Evolutionary conservation across 306 rosid genomes (phyloP).

Genomic region (Vachellia pachyceras): DNA sequence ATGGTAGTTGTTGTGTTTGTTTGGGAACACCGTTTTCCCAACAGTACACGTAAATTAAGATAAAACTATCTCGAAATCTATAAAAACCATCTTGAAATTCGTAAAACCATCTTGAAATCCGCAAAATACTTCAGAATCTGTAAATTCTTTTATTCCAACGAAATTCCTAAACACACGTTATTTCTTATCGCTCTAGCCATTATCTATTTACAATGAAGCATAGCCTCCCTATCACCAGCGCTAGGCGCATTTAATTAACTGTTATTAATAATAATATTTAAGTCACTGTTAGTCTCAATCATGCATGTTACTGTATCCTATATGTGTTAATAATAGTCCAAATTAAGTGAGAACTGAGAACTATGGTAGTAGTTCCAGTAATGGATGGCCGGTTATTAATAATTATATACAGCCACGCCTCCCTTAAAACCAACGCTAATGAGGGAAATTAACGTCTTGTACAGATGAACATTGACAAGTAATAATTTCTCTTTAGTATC

Average conservation of each 20-base stretch:
- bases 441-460: constrained; percentile 23
- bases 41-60: too few relatives aligned
- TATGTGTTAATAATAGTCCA: not conserved
- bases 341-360: not conserved
- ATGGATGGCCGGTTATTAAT: not conserved
- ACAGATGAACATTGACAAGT: constrained; percentile 27
- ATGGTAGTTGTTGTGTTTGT: not conserved
- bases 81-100: too few relatives aligned
- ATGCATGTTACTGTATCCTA: not conserved
- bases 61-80: too few relatives aligned
- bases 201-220: not conserved
- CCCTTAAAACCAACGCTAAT: constrained; percentile 5
- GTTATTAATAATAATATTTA: not conserved
- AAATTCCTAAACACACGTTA: too few relatives aligned
- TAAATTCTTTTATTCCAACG: too few relatives aligned
- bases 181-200: not conserved
- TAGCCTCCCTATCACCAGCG: not conserved
- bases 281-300: not conserved
- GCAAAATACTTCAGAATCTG: too few relatives aligned
- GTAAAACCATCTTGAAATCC: too few relatives aligned
- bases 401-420: constrained; percentile 15
- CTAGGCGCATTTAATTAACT: not conserved
- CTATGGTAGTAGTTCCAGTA: not conserved
- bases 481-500: constrained; percentile 30
- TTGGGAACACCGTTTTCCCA: too few relatives aligned